Percentiles rank a stretch among this genome's conserved stretches.
Conservation (phyloP, 2,329 filamentous ascomycete species). For the Zymoseptoria passerinii region DNA sequence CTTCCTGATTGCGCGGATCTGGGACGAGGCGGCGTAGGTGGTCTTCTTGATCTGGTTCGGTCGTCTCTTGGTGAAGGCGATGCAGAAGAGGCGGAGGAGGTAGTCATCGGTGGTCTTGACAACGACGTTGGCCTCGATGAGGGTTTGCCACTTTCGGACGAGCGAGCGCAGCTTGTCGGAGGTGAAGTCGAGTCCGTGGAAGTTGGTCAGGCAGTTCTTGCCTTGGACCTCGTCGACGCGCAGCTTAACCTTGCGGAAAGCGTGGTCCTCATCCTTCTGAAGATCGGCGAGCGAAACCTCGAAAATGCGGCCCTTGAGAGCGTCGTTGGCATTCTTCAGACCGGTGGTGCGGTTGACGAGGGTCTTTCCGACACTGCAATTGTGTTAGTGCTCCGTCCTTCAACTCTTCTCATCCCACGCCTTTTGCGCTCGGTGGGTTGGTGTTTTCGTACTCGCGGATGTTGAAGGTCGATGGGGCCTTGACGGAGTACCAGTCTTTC, state of each 20-base stretch:
- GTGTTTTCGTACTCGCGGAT: constrained; percentile 75
- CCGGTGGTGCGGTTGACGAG: constrained; percentile 98
- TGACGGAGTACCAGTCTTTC: constrained; percentile 99
- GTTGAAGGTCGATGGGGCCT: constrained; percentile 95
- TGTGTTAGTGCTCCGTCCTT: constrained; percentile 27
- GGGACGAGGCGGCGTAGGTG: constrained; percentile 92
- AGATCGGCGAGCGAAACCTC: constrained; percentile 98
- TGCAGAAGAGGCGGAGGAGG: constrained; percentile 96
- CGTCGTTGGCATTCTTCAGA: constrained; percentile 99
- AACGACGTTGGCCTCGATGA: constrained; percentile 99
- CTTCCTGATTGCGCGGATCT: constrained; percentile 96
- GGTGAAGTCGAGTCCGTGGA: constrained; percentile 99
- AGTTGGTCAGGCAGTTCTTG: constrained; percentile 99
- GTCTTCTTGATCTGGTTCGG: constrained; percentile 99
- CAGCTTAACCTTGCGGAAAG: constrained; percentile 99
- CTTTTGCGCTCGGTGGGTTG: constrained; percentile 5
- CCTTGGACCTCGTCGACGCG: constrained; percentile 97
- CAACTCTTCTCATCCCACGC: background rate
- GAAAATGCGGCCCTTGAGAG: constrained; percentile 96
- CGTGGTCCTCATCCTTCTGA: constrained; percentile 99
- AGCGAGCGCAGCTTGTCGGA: constrained; percentile 99
- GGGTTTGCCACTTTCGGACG: constrained; percentile 98
- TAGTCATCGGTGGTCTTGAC: constrained; percentile 99
- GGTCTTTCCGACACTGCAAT: constrained; percentile 90
- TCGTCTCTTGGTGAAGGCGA: constrained; percentile 98